Conservation (phyloP, 2,329 filamentous ascomycete species). For the Zymoseptoria pseudotritici region DNA sequence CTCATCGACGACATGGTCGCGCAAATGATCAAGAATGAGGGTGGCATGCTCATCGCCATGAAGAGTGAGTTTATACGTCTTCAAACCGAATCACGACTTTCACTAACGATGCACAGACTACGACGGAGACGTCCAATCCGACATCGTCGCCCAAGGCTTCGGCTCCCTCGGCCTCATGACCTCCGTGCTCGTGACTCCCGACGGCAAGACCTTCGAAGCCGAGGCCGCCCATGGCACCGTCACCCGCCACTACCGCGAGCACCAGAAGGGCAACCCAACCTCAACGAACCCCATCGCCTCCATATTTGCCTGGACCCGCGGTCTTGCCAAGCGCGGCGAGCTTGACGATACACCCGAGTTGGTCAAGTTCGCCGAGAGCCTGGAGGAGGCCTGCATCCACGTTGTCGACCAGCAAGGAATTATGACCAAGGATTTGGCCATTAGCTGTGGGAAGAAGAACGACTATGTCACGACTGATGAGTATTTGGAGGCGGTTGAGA, state of each 20-base stretch:
- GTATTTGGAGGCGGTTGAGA: constrained; percentile 90
- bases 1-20: constrained; percentile 99
- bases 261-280: constrained; percentile 95
- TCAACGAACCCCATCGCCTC: constrained; percentile 98
- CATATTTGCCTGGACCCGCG: constrained; percentile 98
- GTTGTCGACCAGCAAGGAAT: constrained; percentile 88
- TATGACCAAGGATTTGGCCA: constrained; percentile 99
- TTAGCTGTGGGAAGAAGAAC: constrained; percentile 81
- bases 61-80: constrained; percentile 63
- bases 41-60: constrained; percentile 93
- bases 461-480: constrained; percentile 88
- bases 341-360: constrained; percentile 90
- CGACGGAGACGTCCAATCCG: constrained; percentile 97
- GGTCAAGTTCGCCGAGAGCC: constrained; percentile 78
- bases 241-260: constrained; percentile 95
- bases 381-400: constrained; percentile 90
- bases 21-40: constrained; percentile 98
- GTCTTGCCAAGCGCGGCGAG: constrained; percentile 84
- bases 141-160: constrained; percentile 96
- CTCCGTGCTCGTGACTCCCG: constrained; percentile 90
- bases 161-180: constrained; percentile 98
- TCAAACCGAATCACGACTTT: background rate
- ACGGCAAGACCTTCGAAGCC: constrained; percentile 94
- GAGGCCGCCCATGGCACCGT: constrained; percentile 98
- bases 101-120: constrained; percentile 59